phyloP scores from a whole-genome alignment of 805 yeast genomes.

The Candida manassasensis region DNA sequence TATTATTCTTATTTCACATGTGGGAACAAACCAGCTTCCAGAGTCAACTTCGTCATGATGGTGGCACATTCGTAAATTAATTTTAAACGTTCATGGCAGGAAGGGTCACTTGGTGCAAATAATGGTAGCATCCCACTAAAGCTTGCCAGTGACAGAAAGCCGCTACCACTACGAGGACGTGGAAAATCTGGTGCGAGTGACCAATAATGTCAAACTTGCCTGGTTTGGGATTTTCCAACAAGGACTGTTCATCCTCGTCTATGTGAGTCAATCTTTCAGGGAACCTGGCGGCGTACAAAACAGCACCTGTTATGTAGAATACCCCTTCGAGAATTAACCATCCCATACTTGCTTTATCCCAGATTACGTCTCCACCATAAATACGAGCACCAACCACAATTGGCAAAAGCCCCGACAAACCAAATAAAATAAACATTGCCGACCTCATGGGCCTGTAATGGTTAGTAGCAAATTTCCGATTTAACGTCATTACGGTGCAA shows the following conservation, averaged over 20 bases:
- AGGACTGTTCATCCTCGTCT: slow-evolving; percentile 15
- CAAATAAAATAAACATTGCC: slow-evolving; percentile 71
- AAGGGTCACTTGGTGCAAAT: slow-evolving; percentile 32
- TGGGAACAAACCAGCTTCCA: too few species aligned
- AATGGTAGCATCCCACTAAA: slow-evolving; percentile 50
- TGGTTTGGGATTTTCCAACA: slow-evolving; percentile 10
- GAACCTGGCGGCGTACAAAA: slow-evolving; percentile 67
- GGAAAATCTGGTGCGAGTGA: slow-evolving; percentile 83
- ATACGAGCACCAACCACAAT: slow-evolving; percentile 46
- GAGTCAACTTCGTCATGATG: too few species aligned
- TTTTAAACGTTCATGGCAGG: slow-evolving; percentile 3
- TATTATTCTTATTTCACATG: too few species aligned
- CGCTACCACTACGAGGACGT: slow-evolving; percentile 70
- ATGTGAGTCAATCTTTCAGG: slow-evolving; percentile 59
- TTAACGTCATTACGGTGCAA: slow-evolving; percentile 61
- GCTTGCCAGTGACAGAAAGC: slow-evolving; percentile 71
- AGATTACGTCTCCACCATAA: slow-evolving; percentile 49
- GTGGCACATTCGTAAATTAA: too few species aligned
- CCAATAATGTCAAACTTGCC: slow-evolving; percentile 62
- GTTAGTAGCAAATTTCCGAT: slow-evolving; percentile 62
- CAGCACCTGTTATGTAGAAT: slow-evolving; percentile 76
- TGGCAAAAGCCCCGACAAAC: slow-evolving; percentile 73
- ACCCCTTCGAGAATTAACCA: slow-evolving; percentile 70
- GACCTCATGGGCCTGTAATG: slow-evolving; percentile 77
- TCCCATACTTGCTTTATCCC: slow-evolving; percentile 47